phyloP scores from a whole-genome alignment of 805 yeast species.

The Metschnikowia sp. region DNA sequence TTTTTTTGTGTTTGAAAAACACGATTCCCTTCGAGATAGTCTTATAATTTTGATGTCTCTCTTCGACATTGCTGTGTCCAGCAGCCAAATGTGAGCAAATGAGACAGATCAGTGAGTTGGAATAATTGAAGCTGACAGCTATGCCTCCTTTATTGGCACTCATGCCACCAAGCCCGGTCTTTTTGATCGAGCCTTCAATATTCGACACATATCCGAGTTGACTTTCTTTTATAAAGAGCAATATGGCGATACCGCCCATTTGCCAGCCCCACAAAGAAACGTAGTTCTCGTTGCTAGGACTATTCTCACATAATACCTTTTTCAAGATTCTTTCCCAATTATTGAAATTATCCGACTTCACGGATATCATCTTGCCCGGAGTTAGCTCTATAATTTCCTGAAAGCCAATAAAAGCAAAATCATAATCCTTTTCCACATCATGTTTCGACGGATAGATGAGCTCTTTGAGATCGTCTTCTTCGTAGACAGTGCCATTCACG shows the following conservation, averaged over 20 bases:
- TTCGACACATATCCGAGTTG: conserved; percentile 52
- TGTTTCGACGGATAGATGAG: conserved; percentile 45
- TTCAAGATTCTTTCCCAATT: conserved; percentile 67
- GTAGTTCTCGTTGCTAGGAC: conserved; percentile 41
- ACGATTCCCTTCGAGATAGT: conserved; percentile 67
- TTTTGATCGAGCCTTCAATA: conserved; percentile 71
- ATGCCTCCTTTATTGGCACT: conserved; percentile 81
- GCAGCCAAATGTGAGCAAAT: conserved; percentile 92
- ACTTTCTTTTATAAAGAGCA: conserved; percentile 61
- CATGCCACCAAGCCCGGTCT: conserved; percentile 93
- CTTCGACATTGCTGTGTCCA: conserved; percentile 75
- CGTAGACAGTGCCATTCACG: conserved; percentile 46
- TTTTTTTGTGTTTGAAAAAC: conserved; percentile 52
- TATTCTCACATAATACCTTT: conserved; percentile 38
- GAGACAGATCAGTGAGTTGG: conserved; percentile 70
- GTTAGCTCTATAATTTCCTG: conserved; percentile 85
- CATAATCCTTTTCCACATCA: conserved; percentile 44
- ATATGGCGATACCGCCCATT: conserved; percentile 76
- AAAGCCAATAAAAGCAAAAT: conserved; percentile 76
- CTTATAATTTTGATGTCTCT: conserved; percentile 83
- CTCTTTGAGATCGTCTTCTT: conserved; percentile 37
- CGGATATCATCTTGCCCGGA: conserved; percentile 77
- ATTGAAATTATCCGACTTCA: conserved; percentile 58
- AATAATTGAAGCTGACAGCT: conserved; percentile 61
- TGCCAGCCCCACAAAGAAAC: conserved; percentile 70